These are phyloP conservation scores for Cicer pinnatifidum DNA, from an alignment of 306 rosid genomes.

Conservation along the genomic window DNA sequence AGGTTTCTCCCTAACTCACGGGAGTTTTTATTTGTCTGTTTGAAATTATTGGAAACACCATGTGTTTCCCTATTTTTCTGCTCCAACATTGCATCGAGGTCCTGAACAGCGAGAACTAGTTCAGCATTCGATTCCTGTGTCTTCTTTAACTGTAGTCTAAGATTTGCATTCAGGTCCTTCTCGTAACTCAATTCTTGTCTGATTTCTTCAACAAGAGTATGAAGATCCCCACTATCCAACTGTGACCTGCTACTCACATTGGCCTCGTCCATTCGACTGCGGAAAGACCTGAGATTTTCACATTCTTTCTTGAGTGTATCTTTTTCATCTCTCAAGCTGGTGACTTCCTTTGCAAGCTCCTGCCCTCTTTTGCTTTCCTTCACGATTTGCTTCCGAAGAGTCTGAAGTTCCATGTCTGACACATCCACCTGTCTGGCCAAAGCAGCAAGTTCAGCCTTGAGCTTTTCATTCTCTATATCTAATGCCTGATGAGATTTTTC, in stretches of 20 bases:
- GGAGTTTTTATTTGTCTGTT: constrained; percentile 46
- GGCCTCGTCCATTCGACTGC: constrained; percentile 56
- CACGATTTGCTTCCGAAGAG: constrained; percentile 83
- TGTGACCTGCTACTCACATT: constrained; percentile 56
- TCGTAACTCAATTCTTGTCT: constrained; percentile 78
- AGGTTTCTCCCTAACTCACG: constrained; percentile 47
- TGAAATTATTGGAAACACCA: constrained; percentile 46
- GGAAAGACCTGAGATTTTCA: constrained; percentile 65
- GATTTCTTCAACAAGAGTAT: constrained; percentile 72
- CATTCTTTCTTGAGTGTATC: constrained; percentile 68
- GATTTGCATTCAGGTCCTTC: constrained; percentile 80
- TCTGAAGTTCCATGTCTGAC: constrained; percentile 91
- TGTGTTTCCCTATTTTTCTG: constrained; percentile 61
- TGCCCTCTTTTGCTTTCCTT: constrained; percentile 93
- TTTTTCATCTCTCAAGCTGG: constrained; percentile 85
- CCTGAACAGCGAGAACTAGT: constrained; percentile 78
- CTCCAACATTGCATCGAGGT: constrained; percentile 79
- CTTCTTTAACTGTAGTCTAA: constrained; percentile 77
- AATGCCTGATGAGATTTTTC: constrained; percentile 56
- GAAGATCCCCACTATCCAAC: constrained; percentile 64
- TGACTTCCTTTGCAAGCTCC: constrained; percentile 72
- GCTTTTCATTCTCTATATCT: constrained; percentile 66
- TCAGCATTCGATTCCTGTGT: constrained; percentile 83
- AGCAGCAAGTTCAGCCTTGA: constrained; percentile 72
- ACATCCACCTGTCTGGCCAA: constrained; percentile 74